Evolutionary conservation across 2,329 filamentous ascomycete genomes (phyloP).

Genomic region (Diaporthe sp.): DNA sequence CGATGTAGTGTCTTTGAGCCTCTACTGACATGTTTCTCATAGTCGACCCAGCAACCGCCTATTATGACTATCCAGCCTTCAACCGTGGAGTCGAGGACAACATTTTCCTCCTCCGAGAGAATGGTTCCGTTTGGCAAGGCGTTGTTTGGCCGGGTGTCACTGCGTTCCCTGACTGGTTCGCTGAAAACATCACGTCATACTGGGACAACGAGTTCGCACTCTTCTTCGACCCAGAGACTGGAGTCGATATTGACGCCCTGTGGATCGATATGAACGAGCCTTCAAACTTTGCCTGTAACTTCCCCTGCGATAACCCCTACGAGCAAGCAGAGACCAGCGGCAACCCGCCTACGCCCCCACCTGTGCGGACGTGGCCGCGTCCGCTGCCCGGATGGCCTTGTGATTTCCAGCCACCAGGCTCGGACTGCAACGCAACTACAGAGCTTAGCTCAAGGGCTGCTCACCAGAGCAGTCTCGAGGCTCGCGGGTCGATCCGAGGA

Average conservation of each 20-base stretch:
- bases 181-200: conserved; percentile 71
- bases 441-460: conserved; percentile 25
- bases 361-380: conserved; percentile 73
- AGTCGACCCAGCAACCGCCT: conserved; percentile 77
- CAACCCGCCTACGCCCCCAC: conserved; percentile 72
- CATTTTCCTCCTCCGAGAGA: conserved; percentile 61
- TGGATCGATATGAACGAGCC: conserved; percentile 81
- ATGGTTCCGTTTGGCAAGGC: conserved; percentile 69
- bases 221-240: conserved; percentile 74
- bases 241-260: conserved; percentile 81
- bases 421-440: conserved; percentile 49
- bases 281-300: conserved; percentile 61
- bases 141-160: conserved; percentile 84
- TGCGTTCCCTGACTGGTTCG: conserved; percentile 84
- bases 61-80: conserved; percentile 59
- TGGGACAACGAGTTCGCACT: conserved; percentile 77
- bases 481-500: neutral
- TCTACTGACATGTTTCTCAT: conserved; percentile 81
- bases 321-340: conserved; percentile 48
- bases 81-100: conserved; percentile 56
- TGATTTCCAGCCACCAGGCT: conserved; percentile 72
- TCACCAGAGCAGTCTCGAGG: neutral
- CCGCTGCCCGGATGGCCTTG: conserved; percentile 77
- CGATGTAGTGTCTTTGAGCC: conserved; percentile 64
- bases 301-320: conserved; percentile 65